A percentile compares a stretch with the other conserved stretches of the same genome.
Conservation (phyloP, 768 basidiomycete genomes). For the Tricholoma furcatifolium region DNA sequence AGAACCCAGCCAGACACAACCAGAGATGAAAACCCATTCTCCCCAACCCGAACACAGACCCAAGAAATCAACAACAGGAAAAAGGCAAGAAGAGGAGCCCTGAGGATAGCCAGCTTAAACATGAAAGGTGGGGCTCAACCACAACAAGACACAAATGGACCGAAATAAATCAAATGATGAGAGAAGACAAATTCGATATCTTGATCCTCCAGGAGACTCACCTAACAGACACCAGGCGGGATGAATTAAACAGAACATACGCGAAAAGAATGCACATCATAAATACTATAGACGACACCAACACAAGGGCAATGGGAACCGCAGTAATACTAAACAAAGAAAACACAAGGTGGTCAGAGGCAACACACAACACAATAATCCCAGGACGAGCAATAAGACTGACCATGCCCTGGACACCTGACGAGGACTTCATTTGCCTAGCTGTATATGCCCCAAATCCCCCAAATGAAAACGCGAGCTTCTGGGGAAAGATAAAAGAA, state of each 20-base stretch:
- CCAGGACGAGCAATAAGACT: background rate
- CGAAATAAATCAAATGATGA: slow-evolving; percentile 25
- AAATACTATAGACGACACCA: too few relatives aligned
- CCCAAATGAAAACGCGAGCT: slow-evolving; percentile 20
- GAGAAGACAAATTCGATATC: slow-evolving; percentile 23
- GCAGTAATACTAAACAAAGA: slow-evolving; percentile 34
- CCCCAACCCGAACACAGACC: too few relatives aligned
- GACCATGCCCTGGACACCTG: background rate
- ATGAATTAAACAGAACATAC: slow-evolving; percentile 5
- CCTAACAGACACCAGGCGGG: slow-evolving; percentile 16
- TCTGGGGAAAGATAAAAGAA: slow-evolving; percentile 25
- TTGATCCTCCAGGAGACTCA: slow-evolving; percentile 32
- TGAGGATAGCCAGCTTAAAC: slow-evolving; percentile 22
- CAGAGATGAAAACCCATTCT: too few relatives aligned
- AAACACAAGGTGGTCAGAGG: slow-evolving; percentile 16
- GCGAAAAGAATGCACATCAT: slow-evolving; percentile 18
- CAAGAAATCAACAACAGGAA: background rate
- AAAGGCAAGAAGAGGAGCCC: slow-evolving; percentile 7
- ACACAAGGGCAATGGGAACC: slow-evolving; percentile 27
- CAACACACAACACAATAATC: background rate
- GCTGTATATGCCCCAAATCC: slow-evolving; percentile 37
- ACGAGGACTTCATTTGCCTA: slow-evolving; percentile 21
- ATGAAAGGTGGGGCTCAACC: slow-evolving; percentile 19
- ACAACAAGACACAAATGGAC: slow-evolving; percentile 20
- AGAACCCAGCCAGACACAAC: background rate